These are phyloP conservation scores for Physcomitrium patens DNA, from an alignment of 225 moss, liverwort and hornwort species.

Conservation along the genomic window DNA sequence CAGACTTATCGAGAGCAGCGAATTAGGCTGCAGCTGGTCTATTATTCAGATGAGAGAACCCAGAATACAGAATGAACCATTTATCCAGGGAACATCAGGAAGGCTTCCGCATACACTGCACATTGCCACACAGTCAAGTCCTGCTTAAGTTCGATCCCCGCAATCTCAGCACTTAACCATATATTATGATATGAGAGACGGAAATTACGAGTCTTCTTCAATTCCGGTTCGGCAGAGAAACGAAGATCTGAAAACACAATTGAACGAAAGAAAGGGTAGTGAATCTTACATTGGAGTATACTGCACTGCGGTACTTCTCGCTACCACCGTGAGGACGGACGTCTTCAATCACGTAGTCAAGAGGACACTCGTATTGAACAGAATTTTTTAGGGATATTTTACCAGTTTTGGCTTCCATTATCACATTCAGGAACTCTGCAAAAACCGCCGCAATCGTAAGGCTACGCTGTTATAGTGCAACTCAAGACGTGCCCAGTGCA, in stretches of 20 bases:
- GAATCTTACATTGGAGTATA: slow-evolving; percentile 70
- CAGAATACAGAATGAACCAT: background rate
- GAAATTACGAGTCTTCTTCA: background rate
- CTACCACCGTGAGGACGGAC: slow-evolving; percentile 82
- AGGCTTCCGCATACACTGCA: slow-evolving; percentile 87
- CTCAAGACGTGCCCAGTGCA: background rate
- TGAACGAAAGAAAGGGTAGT: no score
- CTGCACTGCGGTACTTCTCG: slow-evolving; percentile 83
- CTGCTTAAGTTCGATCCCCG: background rate
- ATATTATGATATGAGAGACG: background rate
- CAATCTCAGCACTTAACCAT: background rate
- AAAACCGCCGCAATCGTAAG: background rate
- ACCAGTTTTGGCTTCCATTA: slow-evolving; percentile 79
- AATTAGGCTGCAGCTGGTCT: slow-evolving; percentile 38
- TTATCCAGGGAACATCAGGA: slow-evolving; percentile 64
- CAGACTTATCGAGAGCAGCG: background rate
- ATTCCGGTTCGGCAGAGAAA: background rate
- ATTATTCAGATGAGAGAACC: slow-evolving; percentile 9
- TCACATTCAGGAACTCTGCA: slow-evolving; percentile 66
- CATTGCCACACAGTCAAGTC: background rate
- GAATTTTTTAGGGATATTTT: slow-evolving; percentile 42
- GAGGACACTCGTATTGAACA: slow-evolving; percentile 71
- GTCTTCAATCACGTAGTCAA: slow-evolving; percentile 86
- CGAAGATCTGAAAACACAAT: background rate
- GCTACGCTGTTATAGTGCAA: no score